phyloP scores from a whole-genome alignment of 305 asterid species.

The Ajuga reptans region DNA sequence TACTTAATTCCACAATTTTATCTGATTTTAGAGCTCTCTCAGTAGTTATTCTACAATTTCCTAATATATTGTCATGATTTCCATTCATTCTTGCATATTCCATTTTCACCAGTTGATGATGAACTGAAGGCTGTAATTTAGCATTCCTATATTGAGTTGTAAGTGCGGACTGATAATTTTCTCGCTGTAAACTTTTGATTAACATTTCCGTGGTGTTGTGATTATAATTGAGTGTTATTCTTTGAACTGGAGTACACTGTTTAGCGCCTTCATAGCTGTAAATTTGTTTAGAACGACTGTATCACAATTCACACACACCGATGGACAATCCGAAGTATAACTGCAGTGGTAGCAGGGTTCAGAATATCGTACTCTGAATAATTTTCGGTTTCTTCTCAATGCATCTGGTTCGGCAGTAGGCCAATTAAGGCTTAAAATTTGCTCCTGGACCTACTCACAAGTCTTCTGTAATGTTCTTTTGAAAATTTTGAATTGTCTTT shows the following conservation, averaged over 20 bases:
- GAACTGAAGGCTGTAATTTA: background rate
- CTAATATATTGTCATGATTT: background rate
- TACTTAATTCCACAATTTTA: slow-evolving; percentile 20
- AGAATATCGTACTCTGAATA: no score
- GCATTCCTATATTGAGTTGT: slow-evolving; percentile 9
- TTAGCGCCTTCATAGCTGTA: background rate
- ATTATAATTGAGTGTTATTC: background rate
- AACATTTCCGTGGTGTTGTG: background rate
- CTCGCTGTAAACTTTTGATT: slow-evolving; percentile 16
- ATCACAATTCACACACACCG: background rate
- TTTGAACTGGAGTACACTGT: background rate
- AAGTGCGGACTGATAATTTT: background rate
- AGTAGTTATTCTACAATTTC: slow-evolving; percentile 1
- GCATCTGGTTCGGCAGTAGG: no score
- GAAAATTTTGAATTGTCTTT: background rate
- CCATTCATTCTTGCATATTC: background rate
- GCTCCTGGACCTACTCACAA: no score
- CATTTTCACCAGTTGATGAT: slow-evolving; percentile 13
- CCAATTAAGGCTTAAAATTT: no score
- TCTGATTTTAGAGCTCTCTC: background rate
- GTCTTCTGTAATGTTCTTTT: background rate
- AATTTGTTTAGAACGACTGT: no score
- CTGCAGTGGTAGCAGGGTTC: no score
- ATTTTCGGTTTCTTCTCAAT: no score
- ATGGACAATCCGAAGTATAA: no score